phyloP scores from a whole-genome alignment of 441 rosid species.

The Aquilaria agallochum region DNA sequence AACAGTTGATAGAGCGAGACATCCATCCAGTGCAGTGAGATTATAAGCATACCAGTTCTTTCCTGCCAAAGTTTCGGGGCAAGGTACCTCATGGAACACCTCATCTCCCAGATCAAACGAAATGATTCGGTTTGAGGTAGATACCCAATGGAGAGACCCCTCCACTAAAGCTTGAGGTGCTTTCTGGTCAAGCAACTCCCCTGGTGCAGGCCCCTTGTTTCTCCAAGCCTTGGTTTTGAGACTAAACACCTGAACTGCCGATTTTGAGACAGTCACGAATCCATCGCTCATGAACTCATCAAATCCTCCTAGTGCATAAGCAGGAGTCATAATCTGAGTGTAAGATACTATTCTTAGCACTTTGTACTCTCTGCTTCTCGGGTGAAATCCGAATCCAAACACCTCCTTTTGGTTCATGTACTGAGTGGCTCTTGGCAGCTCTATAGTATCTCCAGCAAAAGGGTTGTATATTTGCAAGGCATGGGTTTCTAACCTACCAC shows the following conservation, averaged over 20 bases:
- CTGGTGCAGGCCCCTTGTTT: constrained; percentile 11
- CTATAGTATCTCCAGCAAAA: constrained; percentile 10
- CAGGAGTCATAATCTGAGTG: too few relatives aligned
- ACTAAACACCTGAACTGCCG: constrained; percentile 19
- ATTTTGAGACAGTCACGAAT: neutral
- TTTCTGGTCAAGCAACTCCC: constrained; percentile 11
- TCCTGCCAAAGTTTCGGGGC: constrained; percentile 1
- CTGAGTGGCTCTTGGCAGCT: constrained; percentile 9
- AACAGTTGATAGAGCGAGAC: constrained; percentile 15
- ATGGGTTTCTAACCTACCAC: neutral
- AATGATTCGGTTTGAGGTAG: neutral
- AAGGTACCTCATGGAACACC: constrained; percentile 17
- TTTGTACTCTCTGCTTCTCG: constrained; percentile 16
- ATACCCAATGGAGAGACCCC: constrained; percentile 26
- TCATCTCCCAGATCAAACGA: constrained; percentile 29
- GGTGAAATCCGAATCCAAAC: constrained; percentile 17
- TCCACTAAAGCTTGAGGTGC: constrained; percentile 8
- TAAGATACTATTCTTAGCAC: constrained; percentile 12
- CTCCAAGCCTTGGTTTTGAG: constrained; percentile 15
- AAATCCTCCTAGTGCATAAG: too few relatives aligned
- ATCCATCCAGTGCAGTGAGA: constrained; percentile 12
- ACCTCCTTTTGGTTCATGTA: neutral
- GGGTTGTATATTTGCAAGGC: constrained; percentile 19
- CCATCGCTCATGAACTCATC: neutral
- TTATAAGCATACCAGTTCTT: neutral